These are phyloP conservation scores for Thalassiosira mediterranea DNA, from an alignment of 352 stramenopile genomes.

Conservation along the genomic window DNA sequence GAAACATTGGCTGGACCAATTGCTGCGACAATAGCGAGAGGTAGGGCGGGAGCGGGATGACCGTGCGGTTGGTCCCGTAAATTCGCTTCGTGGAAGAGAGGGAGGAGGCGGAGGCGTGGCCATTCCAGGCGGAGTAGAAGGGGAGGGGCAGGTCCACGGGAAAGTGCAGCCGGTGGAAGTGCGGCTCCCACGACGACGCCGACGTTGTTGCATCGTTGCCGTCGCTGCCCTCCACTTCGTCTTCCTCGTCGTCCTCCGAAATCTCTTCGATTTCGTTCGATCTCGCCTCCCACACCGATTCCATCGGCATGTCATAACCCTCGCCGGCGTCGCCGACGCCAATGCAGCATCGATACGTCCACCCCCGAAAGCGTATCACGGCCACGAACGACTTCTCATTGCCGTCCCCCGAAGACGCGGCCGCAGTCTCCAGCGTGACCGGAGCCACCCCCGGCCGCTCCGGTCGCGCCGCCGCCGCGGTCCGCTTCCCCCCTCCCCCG, in stretches of 20 bases:
- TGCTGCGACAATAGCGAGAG: slow-evolving; percentile 96
- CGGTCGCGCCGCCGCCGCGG: background rate
- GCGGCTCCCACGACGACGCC: slow-evolving; percentile 13
- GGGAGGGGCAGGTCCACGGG: slow-evolving; percentile 64
- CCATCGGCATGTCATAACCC: slow-evolving; percentile 45
- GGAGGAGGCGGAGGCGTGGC: slow-evolving; percentile 37
- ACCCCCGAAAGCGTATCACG: slow-evolving; percentile 38
- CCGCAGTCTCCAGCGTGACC: background rate
- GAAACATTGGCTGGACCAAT: slow-evolving; percentile 95
- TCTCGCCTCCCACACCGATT: slow-evolving; percentile 24
- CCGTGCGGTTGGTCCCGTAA: slow-evolving; percentile 91
- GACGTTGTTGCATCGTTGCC: slow-evolving; percentile 1
- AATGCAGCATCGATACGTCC: slow-evolving; percentile 45
- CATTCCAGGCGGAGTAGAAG: slow-evolving; percentile 69
- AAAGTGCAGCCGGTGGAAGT: slow-evolving; percentile 67
- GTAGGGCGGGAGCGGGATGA: slow-evolving; percentile 94
- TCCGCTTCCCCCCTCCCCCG: background rate
- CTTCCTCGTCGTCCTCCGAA: slow-evolving; percentile 8
- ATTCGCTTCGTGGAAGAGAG: slow-evolving; percentile 38
- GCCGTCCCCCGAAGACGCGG: background rate
- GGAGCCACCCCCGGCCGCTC: slow-evolving; percentile 25
- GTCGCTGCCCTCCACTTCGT: slow-evolving; percentile 2
- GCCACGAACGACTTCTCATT: slow-evolving; percentile 10
- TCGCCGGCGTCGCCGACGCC: slow-evolving; percentile 15
- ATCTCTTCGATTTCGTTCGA: slow-evolving; percentile 15